phyloP scores from a whole-genome alignment of 1,284 basidiomycete genomes.

The Lentinus polychrous region DNA sequence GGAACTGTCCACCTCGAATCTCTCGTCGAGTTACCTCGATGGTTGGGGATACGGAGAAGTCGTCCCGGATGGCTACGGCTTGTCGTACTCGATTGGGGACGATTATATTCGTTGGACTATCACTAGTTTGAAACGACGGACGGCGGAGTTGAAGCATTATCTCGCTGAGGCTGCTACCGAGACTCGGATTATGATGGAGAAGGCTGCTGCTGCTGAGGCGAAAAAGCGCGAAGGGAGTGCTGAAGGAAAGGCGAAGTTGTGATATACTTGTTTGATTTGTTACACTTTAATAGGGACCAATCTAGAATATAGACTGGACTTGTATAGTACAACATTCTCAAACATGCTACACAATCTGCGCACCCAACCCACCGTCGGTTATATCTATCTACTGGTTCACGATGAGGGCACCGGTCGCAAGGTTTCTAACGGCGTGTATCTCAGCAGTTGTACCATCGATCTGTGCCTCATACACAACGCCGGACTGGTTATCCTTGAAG shows the following conservation, averaged over 20 bases:
- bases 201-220: constrained; percentile 36
- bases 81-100: constrained; percentile 90
- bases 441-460: neutral
- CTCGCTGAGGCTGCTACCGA: constrained; percentile 78
- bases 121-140: constrained; percentile 69
- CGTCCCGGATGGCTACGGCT: constrained; percentile 88
- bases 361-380: too few species aligned
- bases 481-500: neutral
- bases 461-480: neutral
- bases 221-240: constrained; percentile 15
- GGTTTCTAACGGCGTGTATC: neutral
- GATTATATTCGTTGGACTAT: constrained; percentile 90
- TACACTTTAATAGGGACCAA: neutral
- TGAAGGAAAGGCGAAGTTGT: constrained; percentile 26
- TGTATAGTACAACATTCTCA: too few species aligned
- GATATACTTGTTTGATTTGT: neutral
- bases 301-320: too few species aligned
- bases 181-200: constrained; percentile 68
- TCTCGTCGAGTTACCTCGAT: constrained; percentile 79
- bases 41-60: constrained; percentile 99
- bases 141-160: constrained; percentile 62
- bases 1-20: constrained; percentile 89
- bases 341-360: too few species aligned
- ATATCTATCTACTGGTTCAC: too few species aligned
- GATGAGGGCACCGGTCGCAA: too few species aligned